Conservation (phyloP, 2,329 filamentous ascomycete species). For the Rhinocladiella mackenziei region DNA sequence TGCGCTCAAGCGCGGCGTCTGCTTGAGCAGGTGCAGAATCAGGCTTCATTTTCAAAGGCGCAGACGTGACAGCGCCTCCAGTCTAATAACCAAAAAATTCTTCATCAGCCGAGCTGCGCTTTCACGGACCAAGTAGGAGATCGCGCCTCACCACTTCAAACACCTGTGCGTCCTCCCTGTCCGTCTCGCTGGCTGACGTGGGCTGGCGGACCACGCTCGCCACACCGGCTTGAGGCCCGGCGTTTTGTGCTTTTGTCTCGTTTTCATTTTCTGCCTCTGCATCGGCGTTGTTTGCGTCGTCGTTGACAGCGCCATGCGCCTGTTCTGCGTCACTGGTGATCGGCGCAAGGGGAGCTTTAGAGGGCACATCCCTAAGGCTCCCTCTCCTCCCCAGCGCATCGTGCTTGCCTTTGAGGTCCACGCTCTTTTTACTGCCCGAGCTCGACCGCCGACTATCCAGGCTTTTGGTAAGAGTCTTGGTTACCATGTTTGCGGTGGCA, state of each 20-base stretch:
- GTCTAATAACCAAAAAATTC: constrained; percentile 6
- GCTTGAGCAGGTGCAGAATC: not conserved
- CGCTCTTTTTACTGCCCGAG: constrained; percentile 73
- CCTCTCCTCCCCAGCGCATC: constrained; percentile 6
- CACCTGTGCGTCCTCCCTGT: constrained; percentile 40
- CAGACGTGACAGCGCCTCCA: constrained; percentile 9
- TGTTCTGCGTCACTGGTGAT: constrained; percentile 30
- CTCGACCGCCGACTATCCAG: constrained; percentile 89
- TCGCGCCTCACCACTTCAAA: constrained; percentile 50
- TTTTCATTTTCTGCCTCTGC: constrained; percentile 16
- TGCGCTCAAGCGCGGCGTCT: not conserved
- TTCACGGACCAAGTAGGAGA: constrained; percentile 43
- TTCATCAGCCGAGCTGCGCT: constrained; percentile 10
- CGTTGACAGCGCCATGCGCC: constrained; percentile 17
- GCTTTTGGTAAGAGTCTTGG: constrained; percentile 77
- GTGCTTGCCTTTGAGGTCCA: constrained; percentile 19
- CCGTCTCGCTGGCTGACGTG: constrained; percentile 16
- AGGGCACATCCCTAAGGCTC: constrained; percentile 14
- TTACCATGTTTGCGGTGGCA: constrained; percentile 53
- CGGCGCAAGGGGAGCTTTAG: constrained; percentile 21
- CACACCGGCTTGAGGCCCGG: constrained; percentile 6
- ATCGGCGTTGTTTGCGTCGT: constrained; percentile 8
- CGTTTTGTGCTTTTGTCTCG: constrained; percentile 2
- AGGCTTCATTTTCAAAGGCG: constrained; percentile 1
- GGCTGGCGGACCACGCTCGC: constrained; percentile 24